These are phyloP conservation scores for Penicillium sp. DNA, from an alignment of 2,329 filamentous ascomycete species.

Conservation along the genomic window DNA sequence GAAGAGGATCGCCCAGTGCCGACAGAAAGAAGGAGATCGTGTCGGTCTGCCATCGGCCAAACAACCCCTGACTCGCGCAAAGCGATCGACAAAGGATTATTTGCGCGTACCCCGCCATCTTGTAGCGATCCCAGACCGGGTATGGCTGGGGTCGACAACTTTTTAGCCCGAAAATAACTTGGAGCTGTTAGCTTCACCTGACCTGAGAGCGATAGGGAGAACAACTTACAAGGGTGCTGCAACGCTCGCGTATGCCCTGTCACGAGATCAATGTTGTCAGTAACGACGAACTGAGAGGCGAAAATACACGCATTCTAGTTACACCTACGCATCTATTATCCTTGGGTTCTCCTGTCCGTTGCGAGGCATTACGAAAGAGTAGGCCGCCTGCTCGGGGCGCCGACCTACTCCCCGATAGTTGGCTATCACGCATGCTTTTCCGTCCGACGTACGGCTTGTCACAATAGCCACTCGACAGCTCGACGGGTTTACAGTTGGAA, in stretches of 20 bases:
- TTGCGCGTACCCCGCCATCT: conserved; percentile 29
- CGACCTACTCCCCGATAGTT: conserved; percentile 21
- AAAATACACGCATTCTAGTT: neutral
- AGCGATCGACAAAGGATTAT: conserved; percentile 26
- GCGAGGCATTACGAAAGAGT: conserved; percentile 9
- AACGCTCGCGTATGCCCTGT: conserved; percentile 13
- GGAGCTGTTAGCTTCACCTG: conserved; percentile 1
- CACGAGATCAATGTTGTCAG: neutral
- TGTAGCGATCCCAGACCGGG: conserved; percentile 22
- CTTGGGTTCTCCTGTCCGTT: conserved; percentile 13
- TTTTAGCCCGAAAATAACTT: conserved; percentile 25
- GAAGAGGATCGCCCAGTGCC: conserved; percentile 20
- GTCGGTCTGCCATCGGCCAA: conserved; percentile 22
- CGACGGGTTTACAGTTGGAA: neutral
- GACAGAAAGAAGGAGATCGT: conserved; percentile 25
- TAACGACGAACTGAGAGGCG: neutral
- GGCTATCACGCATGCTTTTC: conserved; percentile 20
- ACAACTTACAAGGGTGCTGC: conserved; percentile 25
- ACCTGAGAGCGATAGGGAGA: neutral
- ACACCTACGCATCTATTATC: conserved; percentile 19
- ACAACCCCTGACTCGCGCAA: conserved; percentile 21
- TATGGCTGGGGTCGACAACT: neutral
- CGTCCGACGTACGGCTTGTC: conserved; percentile 20
- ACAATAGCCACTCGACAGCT: conserved; percentile 19
- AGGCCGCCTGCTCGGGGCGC: conserved; percentile 5